phyloP scores from a whole-genome alignment of 768 basidiomycete genomes.

The Xerocomellus intermedius region DNA sequence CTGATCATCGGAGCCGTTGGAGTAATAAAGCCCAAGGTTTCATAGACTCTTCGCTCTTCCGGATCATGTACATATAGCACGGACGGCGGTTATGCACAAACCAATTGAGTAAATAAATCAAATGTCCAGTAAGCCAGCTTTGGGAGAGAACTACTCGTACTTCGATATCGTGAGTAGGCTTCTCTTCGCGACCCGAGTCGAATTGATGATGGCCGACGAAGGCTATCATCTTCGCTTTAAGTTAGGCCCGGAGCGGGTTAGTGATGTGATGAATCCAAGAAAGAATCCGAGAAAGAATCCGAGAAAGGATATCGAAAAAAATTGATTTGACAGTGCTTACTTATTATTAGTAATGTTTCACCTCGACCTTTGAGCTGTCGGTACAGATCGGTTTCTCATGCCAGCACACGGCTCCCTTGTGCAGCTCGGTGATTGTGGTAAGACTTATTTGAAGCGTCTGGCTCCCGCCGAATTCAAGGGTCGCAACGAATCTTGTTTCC shows the following conservation, averaged over 20 bases:
- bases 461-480: slow-evolving; percentile 7
- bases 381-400: slow-evolving; percentile 18
- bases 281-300: slow-evolving; percentile 23
- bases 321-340: too few species aligned
- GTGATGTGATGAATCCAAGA: slow-evolving; percentile 10
- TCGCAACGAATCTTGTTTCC: slow-evolving; percentile 18
- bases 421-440: background rate
- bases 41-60: background rate
- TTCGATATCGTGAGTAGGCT: slow-evolving; percentile 1
- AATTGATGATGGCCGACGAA: slow-evolving; percentile 23
- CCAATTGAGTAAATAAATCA: too few species aligned
- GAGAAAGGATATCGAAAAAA: background rate
- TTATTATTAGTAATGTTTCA: slow-evolving; percentile 17
- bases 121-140: background rate
- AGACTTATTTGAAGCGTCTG: slow-evolving; percentile 1
- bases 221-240: slow-evolving; percentile 26
- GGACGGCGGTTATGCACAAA: background rate
- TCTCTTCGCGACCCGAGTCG: slow-evolving; percentile 14
- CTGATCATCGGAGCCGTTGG: background rate
- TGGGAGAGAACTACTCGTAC: background rate
- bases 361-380: slow-evolving; percentile 14
- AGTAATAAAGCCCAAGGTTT: background rate
- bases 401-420: slow-evolving; percentile 7
- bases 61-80: background rate
- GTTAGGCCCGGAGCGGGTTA: slow-evolving; percentile 7